Evolutionary conservation across 108 stramenopile species (phyloP).

Genomic region (Seminavis robusta): DNA sequence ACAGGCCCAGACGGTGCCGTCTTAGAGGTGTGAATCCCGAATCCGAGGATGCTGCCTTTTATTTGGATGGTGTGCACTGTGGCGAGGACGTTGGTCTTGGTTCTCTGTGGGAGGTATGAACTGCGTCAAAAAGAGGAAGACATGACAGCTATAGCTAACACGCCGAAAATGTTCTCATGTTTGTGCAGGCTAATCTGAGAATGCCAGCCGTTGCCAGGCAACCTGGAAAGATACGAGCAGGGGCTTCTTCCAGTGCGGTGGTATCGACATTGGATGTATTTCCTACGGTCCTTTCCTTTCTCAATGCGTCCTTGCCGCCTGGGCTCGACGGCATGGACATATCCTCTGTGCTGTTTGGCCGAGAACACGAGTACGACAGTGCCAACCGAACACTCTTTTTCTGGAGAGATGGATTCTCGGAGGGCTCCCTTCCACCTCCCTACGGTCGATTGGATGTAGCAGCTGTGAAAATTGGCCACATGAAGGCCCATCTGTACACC

Average conservation of each 20-base stretch:
- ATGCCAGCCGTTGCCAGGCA: conserved; percentile 59
- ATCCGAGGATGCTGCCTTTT: background rate
- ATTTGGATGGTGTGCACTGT: conserved; percentile 51
- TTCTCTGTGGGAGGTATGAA: conserved; percentile 69
- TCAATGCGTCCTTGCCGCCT: conserved; percentile 8
- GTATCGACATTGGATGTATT: conserved; percentile 63
- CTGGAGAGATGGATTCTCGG: conserved; percentile 61
- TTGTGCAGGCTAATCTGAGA: conserved; percentile 56
- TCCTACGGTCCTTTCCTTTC: conserved; percentile 47
- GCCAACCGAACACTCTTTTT: conserved; percentile 44
- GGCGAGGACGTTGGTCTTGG: conserved; percentile 65
- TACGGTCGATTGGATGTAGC: conserved; percentile 62
- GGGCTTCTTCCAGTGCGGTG: conserved; percentile 19
- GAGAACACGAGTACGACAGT: background rate
- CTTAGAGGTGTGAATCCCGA: background rate
- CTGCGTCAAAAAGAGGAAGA: no score
- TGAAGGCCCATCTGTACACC: conserved; percentile 58
- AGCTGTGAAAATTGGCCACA: conserved; percentile 39
- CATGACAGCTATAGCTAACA: no score
- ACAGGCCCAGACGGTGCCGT: conserved; percentile 32
- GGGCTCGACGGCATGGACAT: conserved; percentile 57
- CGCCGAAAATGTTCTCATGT: no score
- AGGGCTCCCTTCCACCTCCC: conserved; percentile 49
- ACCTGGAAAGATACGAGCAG: conserved; percentile 26
- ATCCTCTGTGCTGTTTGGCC: conserved; percentile 18